Conservation (phyloP, 2,329 filamentous ascomycete species). For the Exserohilum rostratum region DNA sequence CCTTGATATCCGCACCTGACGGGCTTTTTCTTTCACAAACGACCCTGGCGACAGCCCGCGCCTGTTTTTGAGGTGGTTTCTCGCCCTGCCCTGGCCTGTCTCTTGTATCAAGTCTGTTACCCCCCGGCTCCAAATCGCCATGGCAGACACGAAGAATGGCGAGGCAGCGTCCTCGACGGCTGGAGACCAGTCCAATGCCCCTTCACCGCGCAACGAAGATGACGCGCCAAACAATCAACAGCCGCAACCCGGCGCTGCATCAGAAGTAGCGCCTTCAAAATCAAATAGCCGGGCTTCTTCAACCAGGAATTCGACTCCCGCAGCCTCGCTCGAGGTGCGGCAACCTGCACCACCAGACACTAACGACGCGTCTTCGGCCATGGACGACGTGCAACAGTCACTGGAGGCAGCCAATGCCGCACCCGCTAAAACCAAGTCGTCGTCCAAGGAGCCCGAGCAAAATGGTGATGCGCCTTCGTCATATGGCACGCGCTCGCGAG, state of each 20-base stretch:
- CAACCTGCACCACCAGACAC: constrained; percentile 27
- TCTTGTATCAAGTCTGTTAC: constrained; percentile 24
- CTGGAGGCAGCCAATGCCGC: constrained; percentile 37
- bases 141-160: constrained; percentile 47
- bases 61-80: constrained; percentile 24
- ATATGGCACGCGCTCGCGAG: constrained; percentile 94
- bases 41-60: constrained; percentile 35
- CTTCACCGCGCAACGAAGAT: constrained; percentile 37
- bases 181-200: constrained; percentile 38
- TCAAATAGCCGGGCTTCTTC: constrained; percentile 44
- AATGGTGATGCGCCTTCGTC: constrained; percentile 58
- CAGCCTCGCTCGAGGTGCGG: constrained; percentile 33
- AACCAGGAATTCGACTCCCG: constrained; percentile 43
- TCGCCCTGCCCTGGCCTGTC: constrained; percentile 28
- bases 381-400: constrained; percentile 37
- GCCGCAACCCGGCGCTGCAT: constrained; percentile 28
- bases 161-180: constrained; percentile 40
- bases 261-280: constrained; percentile 39
- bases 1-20: constrained; percentile 44
- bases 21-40: constrained; percentile 34
- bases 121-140: constrained; percentile 32
- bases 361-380: constrained; percentile 34
- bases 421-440: constrained; percentile 38
- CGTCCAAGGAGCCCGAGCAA: constrained; percentile 43
- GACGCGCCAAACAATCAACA: constrained; percentile 34